Evolutionary conservation across 2,329 filamentous ascomycete species (phyloP).

Genomic region (Claviceps citrina): DNA sequence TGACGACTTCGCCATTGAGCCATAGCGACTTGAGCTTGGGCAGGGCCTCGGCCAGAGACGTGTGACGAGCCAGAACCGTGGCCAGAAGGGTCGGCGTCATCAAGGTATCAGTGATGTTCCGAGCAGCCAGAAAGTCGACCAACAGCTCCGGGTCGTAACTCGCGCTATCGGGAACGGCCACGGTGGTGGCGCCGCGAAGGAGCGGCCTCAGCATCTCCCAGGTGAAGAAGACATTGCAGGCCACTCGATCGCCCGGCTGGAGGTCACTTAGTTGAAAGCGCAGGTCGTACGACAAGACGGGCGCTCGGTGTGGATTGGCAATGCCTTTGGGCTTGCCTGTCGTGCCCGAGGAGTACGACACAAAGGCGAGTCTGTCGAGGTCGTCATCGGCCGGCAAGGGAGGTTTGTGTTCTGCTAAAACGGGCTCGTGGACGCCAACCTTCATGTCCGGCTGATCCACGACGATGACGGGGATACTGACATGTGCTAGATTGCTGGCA

Average conservation of each 20-base stretch:
- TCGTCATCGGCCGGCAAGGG: slow-evolving; percentile 48
- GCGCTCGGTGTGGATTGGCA: slow-evolving; percentile 60
- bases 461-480: slow-evolving; percentile 45
- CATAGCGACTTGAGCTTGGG: slow-evolving; percentile 55
- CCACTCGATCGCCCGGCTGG: slow-evolving; percentile 57
- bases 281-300: slow-evolving; percentile 58
- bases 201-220: slow-evolving; percentile 73
- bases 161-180: slow-evolving; percentile 58
- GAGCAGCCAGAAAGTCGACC: slow-evolving; percentile 51
- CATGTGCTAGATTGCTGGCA: slow-evolving; percentile 44
- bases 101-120: slow-evolving; percentile 60
- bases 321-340: slow-evolving; percentile 72
- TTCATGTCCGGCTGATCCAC: slow-evolving; percentile 35
- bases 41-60: slow-evolving; percentile 46
- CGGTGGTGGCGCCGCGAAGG: slow-evolving; percentile 58
- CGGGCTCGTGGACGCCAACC: slow-evolving; percentile 11
- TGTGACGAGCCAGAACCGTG: slow-evolving; percentile 55
- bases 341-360: slow-evolving; percentile 67
- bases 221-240: slow-evolving; percentile 79
- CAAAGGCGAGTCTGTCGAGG: slow-evolving; percentile 59
- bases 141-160: slow-evolving; percentile 66
- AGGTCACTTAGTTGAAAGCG: slow-evolving; percentile 57
- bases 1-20: slow-evolving; percentile 74
- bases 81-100: slow-evolving; percentile 72
- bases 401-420: slow-evolving; percentile 23